Conservation (phyloP, 257 asterid species). For the Fraxinus pennsylvanica region DNA sequence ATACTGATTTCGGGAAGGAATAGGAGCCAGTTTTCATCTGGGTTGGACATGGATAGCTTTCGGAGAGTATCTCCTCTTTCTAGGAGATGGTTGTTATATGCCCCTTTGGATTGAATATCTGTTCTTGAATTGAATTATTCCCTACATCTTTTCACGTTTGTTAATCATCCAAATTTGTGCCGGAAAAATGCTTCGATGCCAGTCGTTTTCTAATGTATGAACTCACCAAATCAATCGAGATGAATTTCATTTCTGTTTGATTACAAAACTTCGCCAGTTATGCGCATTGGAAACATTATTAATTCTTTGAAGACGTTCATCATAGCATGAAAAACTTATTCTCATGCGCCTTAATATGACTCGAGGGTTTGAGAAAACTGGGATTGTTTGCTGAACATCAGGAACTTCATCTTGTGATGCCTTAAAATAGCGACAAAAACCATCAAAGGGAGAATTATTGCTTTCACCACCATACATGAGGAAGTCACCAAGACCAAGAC, state of each 20-base stretch:
- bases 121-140: not conserved
- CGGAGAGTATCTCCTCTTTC: not conserved
- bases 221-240: not conserved
- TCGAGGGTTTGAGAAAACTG: no score
- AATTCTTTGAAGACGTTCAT: no score
- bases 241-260: not conserved
- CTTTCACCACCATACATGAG: not conserved
- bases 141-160: not conserved
- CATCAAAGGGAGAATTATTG: not conserved
- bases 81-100: not conserved
- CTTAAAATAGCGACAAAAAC: not conserved
- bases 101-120: not conserved
- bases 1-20: conserved; percentile 85
- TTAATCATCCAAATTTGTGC: not conserved
- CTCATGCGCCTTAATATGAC: no score
- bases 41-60: not conserved
- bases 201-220: not conserved
- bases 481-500: not conserved
- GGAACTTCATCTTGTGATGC: not conserved
- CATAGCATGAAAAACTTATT: not conserved
- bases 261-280: not conserved
- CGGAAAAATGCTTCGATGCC: not conserved
- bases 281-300: not conserved
- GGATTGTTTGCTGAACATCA: not conserved
- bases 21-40: conserved; percentile 21